A percentile compares a stretch with the other conserved stretches of the same genome.
Evolutionary conservation across 345 rosid species (phyloP).

Genomic region (Acer saccharum): DNA sequence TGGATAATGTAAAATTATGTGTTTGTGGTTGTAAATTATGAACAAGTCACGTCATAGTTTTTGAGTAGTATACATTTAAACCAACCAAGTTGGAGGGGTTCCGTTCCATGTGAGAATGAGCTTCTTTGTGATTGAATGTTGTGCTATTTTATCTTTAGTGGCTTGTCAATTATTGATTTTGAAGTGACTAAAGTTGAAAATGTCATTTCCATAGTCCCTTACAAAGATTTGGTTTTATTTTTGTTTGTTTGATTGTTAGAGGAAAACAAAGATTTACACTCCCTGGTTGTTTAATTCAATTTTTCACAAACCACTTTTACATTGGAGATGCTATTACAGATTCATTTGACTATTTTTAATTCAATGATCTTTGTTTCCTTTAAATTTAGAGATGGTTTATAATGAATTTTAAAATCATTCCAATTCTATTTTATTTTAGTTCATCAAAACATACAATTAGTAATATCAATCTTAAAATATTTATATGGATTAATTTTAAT

Average conservation of each 20-base stretch:
- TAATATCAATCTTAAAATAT: too few species aligned
- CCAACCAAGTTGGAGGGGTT: constrained; percentile 1
- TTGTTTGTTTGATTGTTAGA: neutral
- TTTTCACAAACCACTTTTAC: too few species aligned
- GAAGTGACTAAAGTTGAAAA: neutral
- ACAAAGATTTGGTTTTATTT: neutral
- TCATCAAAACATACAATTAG: too few species aligned
- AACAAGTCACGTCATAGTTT: neutral
- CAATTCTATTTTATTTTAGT: too few species aligned
- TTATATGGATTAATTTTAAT: too few species aligned
- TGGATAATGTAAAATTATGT: neutral
- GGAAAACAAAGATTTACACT: too few species aligned
- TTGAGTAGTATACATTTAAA: constrained; percentile 2
- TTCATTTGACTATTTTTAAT: too few species aligned
- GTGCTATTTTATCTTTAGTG: neutral
- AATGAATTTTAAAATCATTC: too few species aligned
- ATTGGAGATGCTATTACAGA: neutral
- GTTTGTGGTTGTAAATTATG: neutral
- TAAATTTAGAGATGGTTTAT: too few species aligned
- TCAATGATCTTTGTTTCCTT: too few species aligned
- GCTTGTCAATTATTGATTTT: neutral
- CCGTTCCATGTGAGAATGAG: neutral
- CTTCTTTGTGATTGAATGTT: neutral
- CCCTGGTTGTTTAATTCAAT: too few species aligned
- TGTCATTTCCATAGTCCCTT: too few species aligned